Conservation (phyloP, 2,329 filamentous ascomycete genomes). For the Parascedosporium putredinis region DNA sequence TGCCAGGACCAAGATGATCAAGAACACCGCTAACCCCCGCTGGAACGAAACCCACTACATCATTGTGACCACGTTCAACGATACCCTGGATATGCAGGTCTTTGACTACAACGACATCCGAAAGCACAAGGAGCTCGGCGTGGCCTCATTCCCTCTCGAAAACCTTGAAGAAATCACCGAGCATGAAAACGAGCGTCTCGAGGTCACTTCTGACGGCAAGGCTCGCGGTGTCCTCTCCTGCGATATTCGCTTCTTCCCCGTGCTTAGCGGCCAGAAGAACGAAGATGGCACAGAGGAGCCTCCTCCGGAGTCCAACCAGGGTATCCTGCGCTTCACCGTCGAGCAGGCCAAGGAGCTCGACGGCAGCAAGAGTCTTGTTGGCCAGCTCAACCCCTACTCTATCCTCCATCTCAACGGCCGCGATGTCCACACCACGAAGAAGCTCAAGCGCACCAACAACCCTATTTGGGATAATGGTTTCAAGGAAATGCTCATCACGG, state of each 20-base stretch:
- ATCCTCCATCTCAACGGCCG: slow-evolving; percentile 83
- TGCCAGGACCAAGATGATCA: slow-evolving; percentile 78
- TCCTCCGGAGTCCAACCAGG: slow-evolving; percentile 80
- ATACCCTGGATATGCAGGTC: slow-evolving; percentile 72
- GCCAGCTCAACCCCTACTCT: slow-evolving; percentile 84
- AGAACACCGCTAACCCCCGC: slow-evolving; percentile 73
- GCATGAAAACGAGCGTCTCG: slow-evolving; percentile 75
- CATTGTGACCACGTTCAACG: slow-evolving; percentile 83
- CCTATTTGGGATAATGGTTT: slow-evolving; percentile 90
- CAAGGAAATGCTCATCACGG: slow-evolving; percentile 91
- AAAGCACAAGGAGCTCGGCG: slow-evolving; percentile 87
- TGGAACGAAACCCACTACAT: slow-evolving; percentile 98
- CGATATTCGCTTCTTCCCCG: slow-evolving; percentile 92
- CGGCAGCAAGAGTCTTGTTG: slow-evolving; percentile 81
- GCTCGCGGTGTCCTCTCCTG: slow-evolving; percentile 67
- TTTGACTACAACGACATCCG: slow-evolving; percentile 93
- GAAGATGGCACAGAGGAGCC: slow-evolving; percentile 71
- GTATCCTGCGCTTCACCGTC: slow-evolving; percentile 85
- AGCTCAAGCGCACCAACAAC: slow-evolving; percentile 93
- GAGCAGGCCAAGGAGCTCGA: slow-evolving; percentile 97
- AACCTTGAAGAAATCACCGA: slow-evolving; percentile 66
- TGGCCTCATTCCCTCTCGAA: slow-evolving; percentile 76
- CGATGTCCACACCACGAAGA: slow-evolving; percentile 79
- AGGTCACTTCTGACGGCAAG: slow-evolving; percentile 77
- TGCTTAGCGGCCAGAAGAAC: slow-evolving; percentile 61